Evolutionary conservation across 1,139 yeast genomes (phyloP), one percentile per base, ranked within the genome.

Genomic region (Yamadazyma conglobata): DNA sequence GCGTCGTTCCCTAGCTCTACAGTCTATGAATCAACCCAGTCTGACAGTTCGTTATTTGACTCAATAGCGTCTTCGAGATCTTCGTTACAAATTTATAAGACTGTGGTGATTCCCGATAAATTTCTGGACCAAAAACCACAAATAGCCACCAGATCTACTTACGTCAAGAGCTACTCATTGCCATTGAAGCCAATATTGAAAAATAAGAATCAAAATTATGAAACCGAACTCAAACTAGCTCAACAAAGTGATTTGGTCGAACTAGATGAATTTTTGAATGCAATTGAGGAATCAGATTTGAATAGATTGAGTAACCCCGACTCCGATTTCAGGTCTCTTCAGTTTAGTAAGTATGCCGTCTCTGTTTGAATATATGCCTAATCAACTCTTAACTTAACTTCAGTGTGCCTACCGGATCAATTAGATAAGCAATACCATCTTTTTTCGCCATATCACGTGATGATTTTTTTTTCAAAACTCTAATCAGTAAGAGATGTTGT

Each of bases 131-230:
- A 13, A 17, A 11, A 9, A 13, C 18, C 25, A 23, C 25, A 9
- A 20, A 20, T 6, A 20, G 10, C 24, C 23, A 25, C 11, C 8
- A 17, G 13, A 13, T n/a, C n/a, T n/a, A n/a, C n/a, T n/a, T n/a
- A n/a, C n/a, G n/a, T n/a, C n/a, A 14, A 22, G 10, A 22, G 15
- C 10, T 13, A 11, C 10, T 6, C 15, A 5, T 8, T 14, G 7
- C 30, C 34, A 10, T 27, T 35, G 23, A 43, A 33, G 26, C 37
- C 48, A 10, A 44, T 44, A 15, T 32, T 44, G n/a, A 44, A 44
- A 28, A 44, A 35, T 25, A 38, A 33, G 23, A 43, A 40, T 22
- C 14, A 13, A 3, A 44, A 44, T 24, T 35, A 26, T 21, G 23
- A 20, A 6, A 10, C 15, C 6, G 48, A 44, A 25, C 13, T 19